Percentiles rank a stretch among this genome's conserved stretches.
Conservation (phyloP, 345 rosid species). For the Conringia planisiliqua region DNA sequence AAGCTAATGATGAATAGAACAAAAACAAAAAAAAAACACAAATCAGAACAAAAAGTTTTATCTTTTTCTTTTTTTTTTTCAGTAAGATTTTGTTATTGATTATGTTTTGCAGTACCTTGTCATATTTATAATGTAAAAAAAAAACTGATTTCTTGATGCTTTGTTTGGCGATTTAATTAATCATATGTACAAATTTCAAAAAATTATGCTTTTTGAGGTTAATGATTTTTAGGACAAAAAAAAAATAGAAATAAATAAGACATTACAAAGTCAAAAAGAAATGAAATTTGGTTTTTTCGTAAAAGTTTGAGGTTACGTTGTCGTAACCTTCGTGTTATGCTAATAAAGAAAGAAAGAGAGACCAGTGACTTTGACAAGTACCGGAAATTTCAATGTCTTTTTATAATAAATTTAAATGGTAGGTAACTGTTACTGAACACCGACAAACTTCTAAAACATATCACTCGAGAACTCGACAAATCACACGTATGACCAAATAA, state of each 20-base stretch:
- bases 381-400: slow-evolving; percentile 26
- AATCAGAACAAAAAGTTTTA: background rate
- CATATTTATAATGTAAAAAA: background rate
- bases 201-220: too few species aligned
- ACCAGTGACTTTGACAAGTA: slow-evolving; percentile 17
- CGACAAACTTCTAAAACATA: slow-evolving; percentile 10
- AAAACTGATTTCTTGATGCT: background rate
- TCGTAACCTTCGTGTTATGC: background rate
- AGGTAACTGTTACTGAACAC: slow-evolving; percentile 1
- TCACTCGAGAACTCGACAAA: slow-evolving; percentile 18
- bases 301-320: background rate
- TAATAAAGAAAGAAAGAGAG: background rate
- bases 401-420: background rate
- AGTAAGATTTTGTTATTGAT: background rate
- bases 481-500: background rate
- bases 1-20: slow-evolving; percentile 31
- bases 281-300: background rate
- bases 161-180: background rate
- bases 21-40: background rate
- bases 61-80: background rate
- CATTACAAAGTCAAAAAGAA: background rate
- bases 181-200: too few species aligned
- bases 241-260: background rate
- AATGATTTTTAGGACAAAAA: background rate
- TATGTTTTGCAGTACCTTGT: slow-evolving; percentile 14